Percentiles rank a stretch among this genome's conserved stretches.
phyloP scores from a whole-genome alignment of 1,284 basidiomycete genomes.

The Inonotus obliquus region DNA sequence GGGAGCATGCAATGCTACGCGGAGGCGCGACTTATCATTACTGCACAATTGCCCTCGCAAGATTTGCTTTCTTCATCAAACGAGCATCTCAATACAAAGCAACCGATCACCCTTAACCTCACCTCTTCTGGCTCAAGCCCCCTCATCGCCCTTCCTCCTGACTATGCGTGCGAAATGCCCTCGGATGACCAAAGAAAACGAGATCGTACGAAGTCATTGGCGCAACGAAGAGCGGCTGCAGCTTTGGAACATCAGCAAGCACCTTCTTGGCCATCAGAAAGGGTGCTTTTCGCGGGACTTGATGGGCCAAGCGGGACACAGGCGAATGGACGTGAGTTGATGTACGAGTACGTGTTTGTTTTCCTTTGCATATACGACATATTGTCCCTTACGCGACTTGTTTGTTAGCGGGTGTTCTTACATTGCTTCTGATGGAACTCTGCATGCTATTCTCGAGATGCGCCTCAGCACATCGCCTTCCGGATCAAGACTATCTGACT shows the following conservation, averaged over 20 bases:
- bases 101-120: slow-evolving; percentile 23
- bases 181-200: not conserved
- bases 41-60: not conserved
- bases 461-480: slow-evolving; percentile 39
- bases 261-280: not conserved
- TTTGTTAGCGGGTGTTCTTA: slow-evolving; percentile 49
- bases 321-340: slow-evolving; percentile 41
- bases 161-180: not conserved
- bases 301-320: not conserved
- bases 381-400: too few relatives aligned
- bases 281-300: not conserved
- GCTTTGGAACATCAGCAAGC: not conserved
- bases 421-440: slow-evolving; percentile 47
- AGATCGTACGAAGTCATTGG: not conserved
- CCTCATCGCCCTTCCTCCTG: not conserved
- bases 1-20: slow-evolving; percentile 57
- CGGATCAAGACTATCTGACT: slow-evolving; percentile 34
- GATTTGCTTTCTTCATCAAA: slow-evolving; percentile 8
- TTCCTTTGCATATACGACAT: not conserved
- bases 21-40: slow-evolving; percentile 51
- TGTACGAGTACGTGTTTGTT: slow-evolving; percentile 47
- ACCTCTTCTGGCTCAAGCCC: not conserved
- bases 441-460: slow-evolving; percentile 51
- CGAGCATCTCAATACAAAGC: slow-evolving; percentile 28
- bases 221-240: not conserved